Percentiles rank a stretch among this genome's conserved stretches.
Evolutionary conservation across 1,284 basidiomycete genomes (phyloP).

Genomic region (Porodaedalea pini): DNA sequence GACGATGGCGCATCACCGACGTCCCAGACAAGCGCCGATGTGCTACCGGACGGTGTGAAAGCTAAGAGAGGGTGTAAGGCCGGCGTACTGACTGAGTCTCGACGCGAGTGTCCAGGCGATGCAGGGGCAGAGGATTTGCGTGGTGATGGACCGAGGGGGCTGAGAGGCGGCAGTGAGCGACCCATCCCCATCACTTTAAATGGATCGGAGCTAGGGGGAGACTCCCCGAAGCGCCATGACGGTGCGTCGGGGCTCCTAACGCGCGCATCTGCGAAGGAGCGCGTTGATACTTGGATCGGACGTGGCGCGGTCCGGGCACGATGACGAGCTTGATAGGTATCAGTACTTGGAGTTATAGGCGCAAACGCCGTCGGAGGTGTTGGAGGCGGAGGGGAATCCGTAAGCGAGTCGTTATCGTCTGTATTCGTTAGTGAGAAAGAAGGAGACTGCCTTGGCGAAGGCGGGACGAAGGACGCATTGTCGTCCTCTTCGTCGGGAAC

Average conservation of each 20-base stretch:
- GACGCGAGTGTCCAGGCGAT: not conserved
- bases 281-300: not conserved
- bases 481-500: not conserved
- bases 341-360: not conserved
- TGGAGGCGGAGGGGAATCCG: conserved; percentile 14
- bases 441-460: conserved; percentile 9
- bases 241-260: conserved; percentile 3
- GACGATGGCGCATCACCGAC: conserved; percentile 11
- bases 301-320: not conserved
- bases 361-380: conserved; percentile 11
- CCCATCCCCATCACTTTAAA: not conserved
- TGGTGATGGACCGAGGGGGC: not conserved
- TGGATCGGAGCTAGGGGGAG: not conserved
- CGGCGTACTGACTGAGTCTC: not conserved
- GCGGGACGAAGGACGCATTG: conserved; percentile 6
- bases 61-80: conserved; percentile 2
- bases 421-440: not conserved
- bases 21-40: conserved; percentile 10
- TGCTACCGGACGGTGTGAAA: not conserved
- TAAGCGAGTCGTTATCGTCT: conserved; percentile 14
- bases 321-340: not conserved
- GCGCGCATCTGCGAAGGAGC: not conserved
- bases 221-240: not conserved
- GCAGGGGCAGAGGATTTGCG: not conserved
- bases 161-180: not conserved